These are phyloP conservation scores for Stephania japonica DNA, from an alignment of 164 flowering plant species.

Conservation along the genomic window DNA sequence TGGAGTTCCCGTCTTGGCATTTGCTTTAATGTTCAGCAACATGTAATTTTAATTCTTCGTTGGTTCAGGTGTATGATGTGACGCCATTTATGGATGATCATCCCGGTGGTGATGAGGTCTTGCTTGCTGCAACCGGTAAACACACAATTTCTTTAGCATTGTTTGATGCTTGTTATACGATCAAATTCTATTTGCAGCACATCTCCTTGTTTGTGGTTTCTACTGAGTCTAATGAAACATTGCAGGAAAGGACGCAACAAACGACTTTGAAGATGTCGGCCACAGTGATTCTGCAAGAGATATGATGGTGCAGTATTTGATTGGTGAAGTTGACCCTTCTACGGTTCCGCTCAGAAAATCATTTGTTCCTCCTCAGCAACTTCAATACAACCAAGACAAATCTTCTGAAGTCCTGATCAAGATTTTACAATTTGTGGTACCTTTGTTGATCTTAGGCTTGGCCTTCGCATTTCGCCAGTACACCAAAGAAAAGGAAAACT, in stretches of 20 bases:
- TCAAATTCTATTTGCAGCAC: not conserved
- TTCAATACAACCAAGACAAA: slow-evolving; percentile 47
- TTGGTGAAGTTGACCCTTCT: slow-evolving; percentile 69
- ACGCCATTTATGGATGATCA: slow-evolving; percentile 88
- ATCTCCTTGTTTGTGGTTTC: not conserved
- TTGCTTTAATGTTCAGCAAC: not conserved
- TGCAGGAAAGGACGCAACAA: slow-evolving; percentile 89
- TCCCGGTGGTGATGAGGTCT: slow-evolving; percentile 92
- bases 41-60: slow-evolving; percentile 5
- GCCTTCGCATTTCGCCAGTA: slow-evolving; percentile 66
- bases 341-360: slow-evolving; percentile 51
- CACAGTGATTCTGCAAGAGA: slow-evolving; percentile 83
- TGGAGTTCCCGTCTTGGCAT: not conserved
- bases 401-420: slow-evolving; percentile 56
- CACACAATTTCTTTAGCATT: not conserved
- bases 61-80: slow-evolving; percentile 77
- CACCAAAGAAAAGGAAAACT: slow-evolving; percentile 34
- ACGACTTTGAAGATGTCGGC: slow-evolving; percentile 90
- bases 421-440: slow-evolving; percentile 76
- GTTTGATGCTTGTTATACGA: not conserved
- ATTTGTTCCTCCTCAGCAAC: slow-evolving; percentile 37
- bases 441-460: slow-evolving; percentile 71
- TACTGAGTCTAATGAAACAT: not conserved
- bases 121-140: slow-evolving; percentile 73
- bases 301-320: slow-evolving; percentile 62